A percentile compares a stretch with the other conserved stretches of the same genome.
Conservation (phyloP, 2,329 filamentous ascomycete species). For the Achaetomium macrosporum region DNA sequence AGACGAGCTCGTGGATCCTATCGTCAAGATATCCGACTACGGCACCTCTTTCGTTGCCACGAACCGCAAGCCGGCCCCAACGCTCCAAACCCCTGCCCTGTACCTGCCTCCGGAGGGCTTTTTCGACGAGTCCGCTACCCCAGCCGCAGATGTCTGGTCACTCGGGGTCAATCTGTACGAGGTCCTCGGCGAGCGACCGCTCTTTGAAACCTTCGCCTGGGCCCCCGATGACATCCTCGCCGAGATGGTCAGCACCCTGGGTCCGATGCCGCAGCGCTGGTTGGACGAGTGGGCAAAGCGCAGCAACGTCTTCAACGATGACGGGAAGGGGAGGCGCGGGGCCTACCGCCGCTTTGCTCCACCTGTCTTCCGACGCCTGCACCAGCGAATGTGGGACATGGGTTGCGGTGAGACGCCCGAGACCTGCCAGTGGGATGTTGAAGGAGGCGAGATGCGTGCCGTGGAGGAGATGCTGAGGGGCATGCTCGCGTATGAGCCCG, state of each 20-base stretch:
- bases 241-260: slow-evolving; percentile 22
- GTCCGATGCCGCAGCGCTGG: slow-evolving; percentile 21
- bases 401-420: slow-evolving; percentile 1
- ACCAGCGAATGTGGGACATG: slow-evolving; percentile 14
- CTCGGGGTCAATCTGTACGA: slow-evolving; percentile 25
- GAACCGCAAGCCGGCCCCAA: not conserved
- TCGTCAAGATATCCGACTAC: slow-evolving; percentile 20
- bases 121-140: slow-evolving; percentile 21
- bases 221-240: slow-evolving; percentile 22
- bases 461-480: slow-evolving; percentile 18
- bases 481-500: slow-evolving; percentile 20
- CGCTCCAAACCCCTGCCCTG: slow-evolving; percentile 19
- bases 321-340: too few relatives aligned
- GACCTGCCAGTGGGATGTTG: slow-evolving; percentile 5
- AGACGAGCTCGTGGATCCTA: slow-evolving; percentile 2
- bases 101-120: slow-evolving; percentile 24
- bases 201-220: slow-evolving; percentile 21
- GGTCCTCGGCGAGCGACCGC: slow-evolving; percentile 19
- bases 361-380: not conserved
- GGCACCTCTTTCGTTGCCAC: slow-evolving; percentile 22
- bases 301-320: not conserved
- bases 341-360: not conserved
- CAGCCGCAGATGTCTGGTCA: slow-evolving; percentile 24
- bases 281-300: slow-evolving; percentile 20
- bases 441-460: slow-evolving; percentile 14